A percentile compares a stretch with the other conserved stretches of the same genome.
Evolutionary conservation across 2,329 filamentous ascomycete species (phyloP).

Genomic region (Colletotrichum destructivum): DNA sequence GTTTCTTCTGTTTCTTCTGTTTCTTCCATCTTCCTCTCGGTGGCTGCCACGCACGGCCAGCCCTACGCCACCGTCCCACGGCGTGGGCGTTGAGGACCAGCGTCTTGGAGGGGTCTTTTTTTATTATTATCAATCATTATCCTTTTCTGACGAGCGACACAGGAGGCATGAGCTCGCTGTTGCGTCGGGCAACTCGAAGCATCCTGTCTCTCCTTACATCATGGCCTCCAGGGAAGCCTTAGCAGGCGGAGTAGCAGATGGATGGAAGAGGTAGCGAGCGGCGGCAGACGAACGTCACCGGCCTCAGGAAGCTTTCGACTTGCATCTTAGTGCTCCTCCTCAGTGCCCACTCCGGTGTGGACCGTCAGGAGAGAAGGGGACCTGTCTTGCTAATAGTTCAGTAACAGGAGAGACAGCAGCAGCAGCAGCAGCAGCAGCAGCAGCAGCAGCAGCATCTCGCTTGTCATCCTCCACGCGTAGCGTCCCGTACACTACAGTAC

Average conservation of each 20-base stretch:
- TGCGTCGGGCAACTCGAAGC: no score
- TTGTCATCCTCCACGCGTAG: conserved; percentile 2
- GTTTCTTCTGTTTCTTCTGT: neutral
- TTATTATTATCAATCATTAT: no score
- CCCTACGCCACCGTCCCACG: conserved; percentile 1
- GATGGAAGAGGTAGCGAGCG: neutral
- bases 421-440: no score
- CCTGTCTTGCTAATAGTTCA: no score
- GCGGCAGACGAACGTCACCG: conserved; percentile 11
- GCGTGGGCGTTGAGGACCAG: neutral
- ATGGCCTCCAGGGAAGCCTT: neutral
- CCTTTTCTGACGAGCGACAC: no score
- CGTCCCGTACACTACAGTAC: neutral
- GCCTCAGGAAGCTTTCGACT: conserved; percentile 16
- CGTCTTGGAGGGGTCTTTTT: no score
- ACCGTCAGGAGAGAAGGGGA: neutral
- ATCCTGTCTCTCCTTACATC: conserved; percentile 2
- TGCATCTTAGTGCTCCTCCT: conserved; percentile 16
- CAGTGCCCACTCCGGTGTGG: neutral
- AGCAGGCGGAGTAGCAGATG: neutral
- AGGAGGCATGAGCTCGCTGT: no score
- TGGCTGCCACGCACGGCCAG: conserved; percentile 3
- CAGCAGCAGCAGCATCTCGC: neutral
- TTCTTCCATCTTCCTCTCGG: neutral
- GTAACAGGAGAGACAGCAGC: no score